Evolutionary conservation across 352 stramenopile genomes (phyloP), one percentile per base, ranked within the genome.

Genomic region (Chrysophaeum taylorii): DNA sequence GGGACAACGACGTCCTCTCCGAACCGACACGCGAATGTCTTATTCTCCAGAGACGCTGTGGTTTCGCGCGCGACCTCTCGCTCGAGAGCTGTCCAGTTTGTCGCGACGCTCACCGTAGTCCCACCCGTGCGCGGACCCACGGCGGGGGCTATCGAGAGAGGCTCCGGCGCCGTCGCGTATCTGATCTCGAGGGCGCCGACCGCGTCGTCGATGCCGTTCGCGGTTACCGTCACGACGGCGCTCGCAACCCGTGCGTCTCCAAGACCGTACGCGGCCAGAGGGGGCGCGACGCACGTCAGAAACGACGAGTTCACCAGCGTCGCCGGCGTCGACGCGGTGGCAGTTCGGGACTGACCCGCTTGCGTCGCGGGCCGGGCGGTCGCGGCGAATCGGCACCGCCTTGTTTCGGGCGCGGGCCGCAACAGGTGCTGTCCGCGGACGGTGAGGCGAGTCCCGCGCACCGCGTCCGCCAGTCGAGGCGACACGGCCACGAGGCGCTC

Each of bases 21-120:
- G 37, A 74, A 74, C 37, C 54, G 52, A 41, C 63, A 76, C 15
- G 62, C 29, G 45, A 72, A 68, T 18, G 62, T 57, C 35, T 5
- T 29, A 9, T 73, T 33, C 18, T 64, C 57, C 16, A 43, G 9
- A 2, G 57, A 9, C 2, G 33, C 14, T 23, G 57, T 18, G 33
- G 33, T n/a, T n/a, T n/a, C 16, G 9, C 31, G 7, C 31, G 57
- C 57, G 9, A 18, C 33, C 2, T n/a, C 31, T 4, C 33, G 29
- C 35, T 66, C 33, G 12, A 36, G 16, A 9, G 2, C 14, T 2
- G 15, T 66, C 57, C 57, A 66, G 14, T 16, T 35, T 36, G 57
- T 66, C 31, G 7, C 0, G 2, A 66, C 36, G 9, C 14, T 4
- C 1, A 66, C 57, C 1, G 1, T 2, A 1, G 33, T 33, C 33